A percentile compares a stretch with the other conserved stretches of the same genome.
Evolutionary conservation across 2,329 filamentous ascomycete species (phyloP).

Genomic region (Elsinoe australis): DNA sequence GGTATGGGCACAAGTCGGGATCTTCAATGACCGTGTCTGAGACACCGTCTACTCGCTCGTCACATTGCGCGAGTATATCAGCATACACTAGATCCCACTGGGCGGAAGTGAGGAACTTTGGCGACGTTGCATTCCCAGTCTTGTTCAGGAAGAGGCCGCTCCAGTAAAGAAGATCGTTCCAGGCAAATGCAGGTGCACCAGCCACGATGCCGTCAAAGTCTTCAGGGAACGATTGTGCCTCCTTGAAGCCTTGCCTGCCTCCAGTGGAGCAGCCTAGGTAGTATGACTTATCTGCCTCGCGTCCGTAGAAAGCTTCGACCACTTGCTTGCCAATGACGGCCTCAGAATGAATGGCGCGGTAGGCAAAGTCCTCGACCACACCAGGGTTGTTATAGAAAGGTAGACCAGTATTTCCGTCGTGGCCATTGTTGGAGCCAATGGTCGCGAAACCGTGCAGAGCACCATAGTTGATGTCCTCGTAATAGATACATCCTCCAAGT

Average conservation of each 20-base stretch:
- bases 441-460: conserved; percentile 29
- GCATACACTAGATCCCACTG: conserved; percentile 39
- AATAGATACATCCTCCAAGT: conserved; percentile 30
- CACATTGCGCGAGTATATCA: conserved; percentile 44
- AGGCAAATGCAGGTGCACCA: conserved; percentile 36
- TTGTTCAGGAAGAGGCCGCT: conserved; percentile 37
- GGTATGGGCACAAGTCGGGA: conserved; percentile 38
- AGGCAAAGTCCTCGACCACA: conserved; percentile 29
- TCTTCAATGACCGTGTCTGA: conserved; percentile 44
- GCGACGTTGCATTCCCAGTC: conserved; percentile 34
- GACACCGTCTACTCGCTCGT: conserved; percentile 42
- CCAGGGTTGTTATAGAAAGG: conserved; percentile 28
- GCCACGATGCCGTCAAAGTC: conserved; percentile 38
- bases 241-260: conserved; percentile 33
- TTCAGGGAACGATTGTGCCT: conserved; percentile 33
- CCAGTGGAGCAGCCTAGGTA: conserved; percentile 35
- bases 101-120: conserved; percentile 35
- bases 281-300: conserved; percentile 35
- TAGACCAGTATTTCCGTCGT: conserved; percentile 23
- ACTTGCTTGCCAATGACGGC: conserved; percentile 30
- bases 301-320: conserved; percentile 33
- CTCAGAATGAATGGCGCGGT: conserved; percentile 29
- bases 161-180: conserved; percentile 40
- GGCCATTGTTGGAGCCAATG: conserved; percentile 31
- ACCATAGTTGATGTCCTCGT: conserved; percentile 29